These are phyloP conservation scores for Peronospora destructor DNA, from an alignment of 352 stramenopile genomes.

Conservation along the genomic window DNA sequence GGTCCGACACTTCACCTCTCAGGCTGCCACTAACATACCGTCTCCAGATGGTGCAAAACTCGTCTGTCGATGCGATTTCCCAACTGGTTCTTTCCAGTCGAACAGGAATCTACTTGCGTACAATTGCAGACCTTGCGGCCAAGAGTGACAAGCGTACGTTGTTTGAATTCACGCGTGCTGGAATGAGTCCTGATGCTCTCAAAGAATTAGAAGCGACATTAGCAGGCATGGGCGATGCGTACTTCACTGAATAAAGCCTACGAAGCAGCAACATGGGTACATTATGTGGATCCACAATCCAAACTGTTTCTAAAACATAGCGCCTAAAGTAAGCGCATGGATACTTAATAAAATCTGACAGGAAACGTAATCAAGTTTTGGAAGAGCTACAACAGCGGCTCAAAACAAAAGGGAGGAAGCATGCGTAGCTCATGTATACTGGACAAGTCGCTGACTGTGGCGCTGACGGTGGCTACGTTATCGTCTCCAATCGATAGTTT, in stretches of 20 bases:
- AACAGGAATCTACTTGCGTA: constrained; percentile 40
- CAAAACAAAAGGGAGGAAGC: constrained; percentile 3
- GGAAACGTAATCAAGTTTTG: background rate
- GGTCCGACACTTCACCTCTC: constrained; percentile 29
- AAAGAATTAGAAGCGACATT: constrained; percentile 52
- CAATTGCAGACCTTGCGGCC: constrained; percentile 30
- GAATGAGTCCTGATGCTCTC: constrained; percentile 64
- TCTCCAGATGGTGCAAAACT: constrained; percentile 19
- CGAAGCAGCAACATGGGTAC: background rate
- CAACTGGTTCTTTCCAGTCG: constrained; percentile 39
- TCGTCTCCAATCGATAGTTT: constrained; percentile 31
- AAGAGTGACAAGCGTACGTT: constrained; percentile 52
- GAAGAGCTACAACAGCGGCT: too few relatives aligned
- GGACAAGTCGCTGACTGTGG: constrained; percentile 24
- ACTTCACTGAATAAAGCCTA: constrained; percentile 16
- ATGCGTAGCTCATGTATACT: constrained; percentile 16
- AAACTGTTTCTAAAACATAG: background rate
- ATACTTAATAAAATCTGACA: background rate
- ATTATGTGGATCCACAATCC: background rate
- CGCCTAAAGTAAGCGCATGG: background rate
- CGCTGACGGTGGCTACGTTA: constrained; percentile 17
- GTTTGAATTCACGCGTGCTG: constrained; percentile 65
- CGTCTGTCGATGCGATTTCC: constrained; percentile 36
- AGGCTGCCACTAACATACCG: constrained; percentile 17
- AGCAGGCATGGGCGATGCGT: constrained; percentile 37